Evolutionary conservation across 176 grass and related monocot species (phyloP).

Genomic region (Typha latifolia): DNA sequence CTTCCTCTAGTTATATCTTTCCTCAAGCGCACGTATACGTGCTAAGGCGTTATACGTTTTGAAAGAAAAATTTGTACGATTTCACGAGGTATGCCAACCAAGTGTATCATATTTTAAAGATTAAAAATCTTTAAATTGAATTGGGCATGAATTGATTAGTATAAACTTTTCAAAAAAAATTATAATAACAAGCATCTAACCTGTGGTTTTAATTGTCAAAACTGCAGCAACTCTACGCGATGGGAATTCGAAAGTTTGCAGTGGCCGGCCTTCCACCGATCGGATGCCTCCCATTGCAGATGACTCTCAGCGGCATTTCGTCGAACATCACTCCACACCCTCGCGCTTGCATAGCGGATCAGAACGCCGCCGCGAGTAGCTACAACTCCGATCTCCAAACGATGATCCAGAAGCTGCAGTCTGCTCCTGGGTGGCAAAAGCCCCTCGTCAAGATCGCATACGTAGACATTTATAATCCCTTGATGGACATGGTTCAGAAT

Average conservation of each 20-base stretch:
- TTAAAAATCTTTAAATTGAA: not conserved
- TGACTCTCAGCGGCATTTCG: not conserved
- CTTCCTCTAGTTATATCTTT: no score
- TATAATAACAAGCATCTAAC: not conserved
- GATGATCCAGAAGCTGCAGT: conserved; percentile 20
- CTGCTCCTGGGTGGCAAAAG: not conserved
- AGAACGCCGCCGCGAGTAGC: conserved; percentile 18
- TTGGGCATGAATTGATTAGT: not conserved
- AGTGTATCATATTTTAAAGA: not conserved
- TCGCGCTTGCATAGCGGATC: conserved; percentile 14
- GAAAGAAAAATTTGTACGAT: no score
- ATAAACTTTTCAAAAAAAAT: not conserved
- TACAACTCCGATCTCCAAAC: conserved; percentile 34
- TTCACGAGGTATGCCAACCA: not conserved
- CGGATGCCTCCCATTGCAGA: conserved; percentile 48
- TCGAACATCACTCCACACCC: not conserved
- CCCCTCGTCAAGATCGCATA: conserved; percentile 12
- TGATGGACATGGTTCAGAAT: conserved; percentile 33
- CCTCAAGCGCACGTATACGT: no score
- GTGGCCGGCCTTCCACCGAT: conserved; percentile 40
- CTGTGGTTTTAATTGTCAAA: not conserved
- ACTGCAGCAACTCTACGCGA: conserved; percentile 32
- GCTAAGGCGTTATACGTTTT: no score
- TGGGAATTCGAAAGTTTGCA: conserved; percentile 35
- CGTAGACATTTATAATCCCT: conserved; percentile 34